Conservation (phyloP, 352 stramenopile species). For the Thraustotheca clavata region DNA sequence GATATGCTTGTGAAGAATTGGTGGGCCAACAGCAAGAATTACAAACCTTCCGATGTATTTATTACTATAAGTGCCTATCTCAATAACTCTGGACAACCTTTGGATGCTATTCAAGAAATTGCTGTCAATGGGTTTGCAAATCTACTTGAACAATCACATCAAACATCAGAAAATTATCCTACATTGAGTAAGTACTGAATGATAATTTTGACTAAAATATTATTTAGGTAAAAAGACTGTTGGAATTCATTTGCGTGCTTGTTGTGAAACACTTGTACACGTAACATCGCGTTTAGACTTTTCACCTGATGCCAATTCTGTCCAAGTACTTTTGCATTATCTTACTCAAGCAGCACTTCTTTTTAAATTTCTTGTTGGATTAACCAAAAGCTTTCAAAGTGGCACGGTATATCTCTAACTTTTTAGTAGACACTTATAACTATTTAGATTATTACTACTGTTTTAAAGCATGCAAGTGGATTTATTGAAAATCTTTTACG, state of each 20-base stretch:
- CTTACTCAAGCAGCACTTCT: constrained; percentile 41
- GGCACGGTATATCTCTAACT: constrained; percentile 21
- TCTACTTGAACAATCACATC: constrained; percentile 30
- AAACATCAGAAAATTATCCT: constrained; percentile 23
- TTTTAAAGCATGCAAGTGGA: constrained; percentile 43
- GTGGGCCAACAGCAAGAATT: constrained; percentile 37
- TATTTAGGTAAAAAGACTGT: constrained; percentile 38
- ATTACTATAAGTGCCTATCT: constrained; percentile 34
- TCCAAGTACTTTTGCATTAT: constrained; percentile 40
- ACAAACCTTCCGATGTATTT: constrained; percentile 34
- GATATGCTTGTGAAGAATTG: constrained; percentile 38
- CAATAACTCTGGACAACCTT: constrained; percentile 28
- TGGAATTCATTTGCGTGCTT: constrained; percentile 34
- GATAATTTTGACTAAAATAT: background rate
- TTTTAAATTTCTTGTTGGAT: constrained; percentile 50
- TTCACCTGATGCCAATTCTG: constrained; percentile 11
- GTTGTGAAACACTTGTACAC: constrained; percentile 38
- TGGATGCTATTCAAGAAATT: constrained; percentile 44
- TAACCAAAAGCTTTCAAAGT: constrained; percentile 54
- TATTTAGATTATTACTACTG: constrained; percentile 31
- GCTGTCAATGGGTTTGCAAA: constrained; percentile 35
- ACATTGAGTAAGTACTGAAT: constrained; percentile 28
- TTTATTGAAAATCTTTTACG: constrained; percentile 44
- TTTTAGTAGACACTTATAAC: background rate
- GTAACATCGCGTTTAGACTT: constrained; percentile 37